Percentiles rank a stretch among this genome's conserved stretches.
These are phyloP conservation scores for Astrothelium macrocarpum DNA, from an alignment of 495 filamentous ascomycete genomes.

Conservation along the genomic window DNA sequence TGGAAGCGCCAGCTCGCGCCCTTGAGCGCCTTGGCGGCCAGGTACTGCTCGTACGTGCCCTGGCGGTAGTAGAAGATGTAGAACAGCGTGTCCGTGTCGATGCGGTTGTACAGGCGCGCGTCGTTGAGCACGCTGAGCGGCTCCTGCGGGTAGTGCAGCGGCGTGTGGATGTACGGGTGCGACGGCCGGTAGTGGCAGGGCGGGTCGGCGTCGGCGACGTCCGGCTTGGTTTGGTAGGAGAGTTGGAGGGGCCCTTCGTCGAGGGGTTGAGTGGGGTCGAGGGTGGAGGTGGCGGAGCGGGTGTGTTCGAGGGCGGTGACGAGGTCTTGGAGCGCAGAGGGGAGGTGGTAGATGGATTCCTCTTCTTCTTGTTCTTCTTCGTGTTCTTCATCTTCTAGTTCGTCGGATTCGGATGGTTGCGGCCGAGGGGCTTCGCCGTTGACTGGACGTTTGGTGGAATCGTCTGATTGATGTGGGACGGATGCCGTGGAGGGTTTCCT, in stretches of 20 bases:
- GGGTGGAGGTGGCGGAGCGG: conserved; percentile 39
- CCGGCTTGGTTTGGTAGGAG: conserved; percentile 62
- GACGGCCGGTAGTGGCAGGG: conserved; percentile 77
- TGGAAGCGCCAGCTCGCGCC: conserved; percentile 98
- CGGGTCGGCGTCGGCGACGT: conserved; percentile 67
- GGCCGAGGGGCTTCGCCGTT: conserved; percentile 43
- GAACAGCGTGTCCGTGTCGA: conserved; percentile 95
- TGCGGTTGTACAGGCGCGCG: conserved; percentile 70
- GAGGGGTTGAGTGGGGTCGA: conserved; percentile 16
- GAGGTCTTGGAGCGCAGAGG: conserved; percentile 77
- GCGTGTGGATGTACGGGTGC: conserved; percentile 59
- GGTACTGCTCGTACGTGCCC: conserved; percentile 87
- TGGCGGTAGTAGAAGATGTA: conserved; percentile 99
- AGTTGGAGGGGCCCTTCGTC: conserved; percentile 55
- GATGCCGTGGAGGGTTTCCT: conserved; percentile 20
- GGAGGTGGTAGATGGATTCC: conserved; percentile 92
- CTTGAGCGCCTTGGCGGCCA: conserved; percentile 92
- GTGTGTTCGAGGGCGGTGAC: conserved; percentile 82
- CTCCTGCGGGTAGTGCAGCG: conserved; percentile 84
- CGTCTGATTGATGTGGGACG: conserved; percentile 16
- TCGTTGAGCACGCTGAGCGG: conserved; percentile 84
- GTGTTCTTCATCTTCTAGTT: too few species aligned
- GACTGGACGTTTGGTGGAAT: conserved; percentile 30
- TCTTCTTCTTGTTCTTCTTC: conserved; percentile 45
- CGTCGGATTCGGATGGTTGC: too few species aligned